A percentile compares a stretch with the other conserved stretches of the same genome.
phyloP scores from a whole-genome alignment of 306 rosid genomes.

The Sechiopsis laciniata region DNA sequence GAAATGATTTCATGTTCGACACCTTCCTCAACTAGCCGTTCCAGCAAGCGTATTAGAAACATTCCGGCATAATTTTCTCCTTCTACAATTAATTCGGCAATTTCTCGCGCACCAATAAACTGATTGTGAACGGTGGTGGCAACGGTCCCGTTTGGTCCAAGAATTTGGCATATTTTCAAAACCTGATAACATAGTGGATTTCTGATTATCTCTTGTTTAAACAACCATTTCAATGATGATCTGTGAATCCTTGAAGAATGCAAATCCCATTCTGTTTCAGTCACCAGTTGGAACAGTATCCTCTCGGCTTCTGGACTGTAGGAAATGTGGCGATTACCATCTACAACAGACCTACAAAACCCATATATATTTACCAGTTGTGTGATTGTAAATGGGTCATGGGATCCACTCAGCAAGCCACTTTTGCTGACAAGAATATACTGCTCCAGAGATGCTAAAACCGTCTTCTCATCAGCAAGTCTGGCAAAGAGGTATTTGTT shows the following conservation, averaged over 20 bases:
- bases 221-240: constrained; percentile 75
- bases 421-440: constrained; percentile 57
- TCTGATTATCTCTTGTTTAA: constrained; percentile 67
- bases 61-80: constrained; percentile 66
- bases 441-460: constrained; percentile 75
- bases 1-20: constrained; percentile 49
- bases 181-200: constrained; percentile 54
- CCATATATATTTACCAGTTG: constrained; percentile 69
- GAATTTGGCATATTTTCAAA: constrained; percentile 58
- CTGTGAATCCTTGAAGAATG: constrained; percentile 62
- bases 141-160: constrained; percentile 32
- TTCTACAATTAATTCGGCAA: constrained; percentile 61
- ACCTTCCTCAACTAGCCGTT: constrained; percentile 50
- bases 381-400: constrained; percentile 38
- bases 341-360: constrained; percentile 57
- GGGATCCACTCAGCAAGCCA: constrained; percentile 32
- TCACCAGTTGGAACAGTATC: constrained; percentile 54
- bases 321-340: constrained; percentile 47
- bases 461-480: constrained; percentile 81
- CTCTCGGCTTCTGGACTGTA: constrained; percentile 71
- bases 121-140: constrained; percentile 28
- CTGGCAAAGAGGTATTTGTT: constrained; percentile 36
- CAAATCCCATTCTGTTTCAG: constrained; percentile 60
- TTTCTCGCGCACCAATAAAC: constrained; percentile 39
- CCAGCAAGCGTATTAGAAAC: constrained; percentile 53